Base-by-base conservation (phyloP, 2,329 filamentous ascomycete species). In the Hymenotorrendiella dingleyae region DNA sequence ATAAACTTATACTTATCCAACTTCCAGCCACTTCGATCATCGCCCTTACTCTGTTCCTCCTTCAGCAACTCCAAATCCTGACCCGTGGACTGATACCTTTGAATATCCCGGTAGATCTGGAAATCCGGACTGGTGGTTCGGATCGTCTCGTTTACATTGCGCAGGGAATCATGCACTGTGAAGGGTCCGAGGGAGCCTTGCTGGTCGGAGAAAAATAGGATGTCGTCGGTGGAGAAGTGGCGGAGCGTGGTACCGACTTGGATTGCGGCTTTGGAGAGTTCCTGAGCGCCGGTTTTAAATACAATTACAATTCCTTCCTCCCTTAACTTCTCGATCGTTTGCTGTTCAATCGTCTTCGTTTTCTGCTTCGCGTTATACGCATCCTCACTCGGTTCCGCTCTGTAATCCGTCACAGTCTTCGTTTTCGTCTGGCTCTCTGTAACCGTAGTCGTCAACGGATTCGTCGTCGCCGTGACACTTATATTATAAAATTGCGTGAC, bases 1-100 rank as follows among this genome's bases (percentile, higher is more conserved):
- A 76, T 63, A 56, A 76, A 77, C 60, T 80, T 80, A 64, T 76
- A 79, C 61, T 76, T 78, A 64, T 79, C 76, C 26, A 79, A 59
- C 11, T 63, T 65, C 76, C 74, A 78, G 2, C 65, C 66, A 7
- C 22, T 21, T 7, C 32, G 6, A 10, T 34, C 32, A 34, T 34
- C 17, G 6, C 17, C 39, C 21, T 67, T 62, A 14, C 49, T 42
- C 55, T 63, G 50, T 60, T 14, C 54, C 44, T 30, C 56, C 57
- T 32, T 63, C 10, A 43, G 10, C 60, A 57, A 62, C 48, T 66
- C 67, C 47, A 71, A 70, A 27, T 70, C 65, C 52, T 68, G 67
- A 38, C 70, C 68, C 6, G 34, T 45, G 20, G 69, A 63, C 24
- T 67, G 64, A 36, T 72, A 74, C 40, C 67, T 60, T 42, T 66